Percentiles rank a stretch among this genome's conserved stretches.
phyloP scores from a whole-genome alignment of 345 rosid species.

The Aquilaria sinensis region DNA sequence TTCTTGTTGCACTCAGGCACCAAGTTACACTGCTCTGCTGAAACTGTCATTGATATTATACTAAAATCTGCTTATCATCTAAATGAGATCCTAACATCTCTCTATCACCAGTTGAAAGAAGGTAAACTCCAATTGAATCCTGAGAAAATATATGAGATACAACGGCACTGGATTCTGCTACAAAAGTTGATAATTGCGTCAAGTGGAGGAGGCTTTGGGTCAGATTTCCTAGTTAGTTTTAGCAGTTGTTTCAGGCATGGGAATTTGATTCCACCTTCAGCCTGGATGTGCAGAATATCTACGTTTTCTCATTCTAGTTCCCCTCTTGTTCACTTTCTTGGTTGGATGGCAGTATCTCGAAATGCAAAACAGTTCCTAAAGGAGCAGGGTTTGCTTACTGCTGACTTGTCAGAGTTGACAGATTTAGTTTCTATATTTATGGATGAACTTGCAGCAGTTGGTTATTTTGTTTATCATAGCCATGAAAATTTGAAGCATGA shows the following conservation, averaged over 20 bases:
- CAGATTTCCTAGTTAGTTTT: conserved; percentile 32
- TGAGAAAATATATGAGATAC: conserved; percentile 35
- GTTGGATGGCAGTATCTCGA: conserved; percentile 88
- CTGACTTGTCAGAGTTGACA: conserved; percentile 65
- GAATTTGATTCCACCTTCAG: conserved; percentile 56
- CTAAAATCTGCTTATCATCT: conserved; percentile 57
- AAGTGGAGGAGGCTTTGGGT: conserved; percentile 46
- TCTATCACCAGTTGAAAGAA: conserved; percentile 40
- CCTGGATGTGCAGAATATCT: conserved; percentile 61
- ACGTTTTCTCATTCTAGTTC: conserved; percentile 52
- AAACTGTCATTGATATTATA: conserved; percentile 51
- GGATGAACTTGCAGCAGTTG: conserved; percentile 62
- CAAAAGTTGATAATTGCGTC: conserved; percentile 68
- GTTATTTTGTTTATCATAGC: conserved; percentile 29
- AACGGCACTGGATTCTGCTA: conserved; percentile 60
- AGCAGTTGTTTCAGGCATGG: conserved; percentile 36
- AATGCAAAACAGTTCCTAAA: conserved; percentile 46
- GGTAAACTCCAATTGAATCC: conserved; percentile 36
- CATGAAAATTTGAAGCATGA: conserved; percentile 25
- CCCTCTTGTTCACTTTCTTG: conserved; percentile 70
- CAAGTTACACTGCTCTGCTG: conserved; percentile 51
- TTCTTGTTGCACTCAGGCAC: conserved; percentile 69
- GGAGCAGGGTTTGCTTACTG: conserved; percentile 51
- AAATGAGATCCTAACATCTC: conserved; percentile 41
- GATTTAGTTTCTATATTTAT: conserved; percentile 50